Evolutionary conservation across 768 basidiomycete species (phyloP).

Genomic region (Paxillus ammoniavirescens): DNA sequence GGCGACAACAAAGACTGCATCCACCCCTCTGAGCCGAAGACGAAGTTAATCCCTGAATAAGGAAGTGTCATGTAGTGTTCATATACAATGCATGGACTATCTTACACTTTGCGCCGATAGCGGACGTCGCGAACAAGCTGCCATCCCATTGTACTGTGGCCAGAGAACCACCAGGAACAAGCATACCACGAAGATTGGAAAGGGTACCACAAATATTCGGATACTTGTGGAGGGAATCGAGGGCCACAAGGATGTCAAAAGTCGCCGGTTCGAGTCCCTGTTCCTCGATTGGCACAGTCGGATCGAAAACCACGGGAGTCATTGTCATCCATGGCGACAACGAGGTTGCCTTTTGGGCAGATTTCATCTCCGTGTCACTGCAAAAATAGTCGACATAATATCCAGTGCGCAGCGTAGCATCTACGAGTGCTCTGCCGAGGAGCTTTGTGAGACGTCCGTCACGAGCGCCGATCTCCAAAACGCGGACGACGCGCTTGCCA

Average conservation of each 20-base stretch:
- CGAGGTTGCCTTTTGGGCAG: conserved; percentile 13
- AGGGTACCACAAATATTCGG: background rate
- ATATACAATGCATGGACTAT: background rate
- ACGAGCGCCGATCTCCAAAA: conserved; percentile 20
- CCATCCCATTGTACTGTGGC: background rate
- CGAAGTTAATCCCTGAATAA: background rate
- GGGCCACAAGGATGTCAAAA: conserved; percentile 14
- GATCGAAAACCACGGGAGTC: conserved; percentile 13
- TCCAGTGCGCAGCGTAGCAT: conserved; percentile 5
- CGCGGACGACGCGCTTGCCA: conserved; percentile 17
- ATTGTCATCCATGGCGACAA: conserved; percentile 15
- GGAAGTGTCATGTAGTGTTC: background rate
- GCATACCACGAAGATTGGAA: background rate
- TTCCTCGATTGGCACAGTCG: conserved; percentile 2
- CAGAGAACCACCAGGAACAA: background rate
- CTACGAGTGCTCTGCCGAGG: conserved; percentile 15
- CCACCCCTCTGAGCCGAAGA: background rate
- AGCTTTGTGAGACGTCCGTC: conserved; percentile 14
- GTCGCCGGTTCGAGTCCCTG: conserved; percentile 4
- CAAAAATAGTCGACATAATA: conserved; percentile 15
- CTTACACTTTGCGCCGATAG: background rate
- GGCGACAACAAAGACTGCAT: background rate
- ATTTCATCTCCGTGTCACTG: conserved; percentile 11
- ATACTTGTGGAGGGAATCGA: conserved; percentile 12
- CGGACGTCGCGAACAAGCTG: background rate